Conservation (phyloP, 2,329 filamentous ascomycete genomes). For the Fusarium torreyae region DNA sequence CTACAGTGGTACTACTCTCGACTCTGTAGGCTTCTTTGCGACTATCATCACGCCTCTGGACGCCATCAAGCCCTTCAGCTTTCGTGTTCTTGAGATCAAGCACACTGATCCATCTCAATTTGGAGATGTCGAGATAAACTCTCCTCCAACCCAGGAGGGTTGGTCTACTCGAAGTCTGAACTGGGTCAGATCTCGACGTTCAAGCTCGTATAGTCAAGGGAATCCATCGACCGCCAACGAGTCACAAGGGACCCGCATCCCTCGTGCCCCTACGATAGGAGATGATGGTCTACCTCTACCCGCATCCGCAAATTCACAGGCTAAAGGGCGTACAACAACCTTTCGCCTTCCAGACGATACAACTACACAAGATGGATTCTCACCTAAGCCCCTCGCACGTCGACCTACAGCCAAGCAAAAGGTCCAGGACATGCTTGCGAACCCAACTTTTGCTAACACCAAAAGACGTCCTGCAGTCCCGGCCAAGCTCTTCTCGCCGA, state of each 20-base stretch:
- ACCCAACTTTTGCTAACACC: constrained; percentile 58
- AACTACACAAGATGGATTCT: constrained; percentile 5
- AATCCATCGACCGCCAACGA: constrained; percentile 4
- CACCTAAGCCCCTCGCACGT: constrained; percentile 41
- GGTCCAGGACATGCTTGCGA: constrained; percentile 60
- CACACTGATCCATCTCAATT: constrained; percentile 55
- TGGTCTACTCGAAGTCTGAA: constrained; percentile 27
- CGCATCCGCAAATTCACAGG: constrained; percentile 5
- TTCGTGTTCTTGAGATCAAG: constrained; percentile 64
- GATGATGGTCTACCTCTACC: constrained; percentile 27
- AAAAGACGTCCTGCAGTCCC: constrained; percentile 64
- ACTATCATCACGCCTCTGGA: constrained; percentile 72
- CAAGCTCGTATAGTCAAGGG: not conserved
- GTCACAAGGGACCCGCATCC: constrained; percentile 12
- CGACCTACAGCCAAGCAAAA: constrained; percentile 58
- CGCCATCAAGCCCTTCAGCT: constrained; percentile 62
- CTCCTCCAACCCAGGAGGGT: constrained; percentile 15
- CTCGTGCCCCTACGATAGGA: constrained; percentile 33
- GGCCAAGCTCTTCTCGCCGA: constrained; percentile 64
- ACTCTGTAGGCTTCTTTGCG: constrained; percentile 73
- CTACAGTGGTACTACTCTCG: constrained; percentile 68
- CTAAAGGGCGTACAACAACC: constrained; percentile 23
- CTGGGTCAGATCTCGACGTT: constrained; percentile 25
- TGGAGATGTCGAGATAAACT: constrained; percentile 23
- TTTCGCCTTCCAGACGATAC: constrained; percentile 10